phyloP scores from a whole-genome alignment of 208 protist species.

The Paratrypanosoma confusum region DNA sequence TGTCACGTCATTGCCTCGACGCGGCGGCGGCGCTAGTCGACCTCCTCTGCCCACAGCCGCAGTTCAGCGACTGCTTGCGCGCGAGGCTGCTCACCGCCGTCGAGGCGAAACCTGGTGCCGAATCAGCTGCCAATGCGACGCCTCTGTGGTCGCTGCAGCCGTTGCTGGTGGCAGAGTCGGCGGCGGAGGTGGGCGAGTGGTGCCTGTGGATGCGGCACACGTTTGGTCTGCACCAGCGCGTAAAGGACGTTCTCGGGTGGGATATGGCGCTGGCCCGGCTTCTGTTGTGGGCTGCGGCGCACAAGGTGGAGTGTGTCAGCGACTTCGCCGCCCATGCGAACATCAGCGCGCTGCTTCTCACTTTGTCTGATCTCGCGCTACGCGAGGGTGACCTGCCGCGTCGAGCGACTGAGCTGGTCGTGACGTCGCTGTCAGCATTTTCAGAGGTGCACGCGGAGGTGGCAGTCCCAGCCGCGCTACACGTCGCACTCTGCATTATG shows the following conservation, averaged over 20 bases:
- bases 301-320: slow-evolving; percentile 12
- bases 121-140: too few relatives aligned
- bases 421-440: slow-evolving; percentile 13
- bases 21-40: slow-evolving; percentile 13
- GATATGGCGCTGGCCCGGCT: slow-evolving; percentile 29
- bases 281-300: slow-evolving; percentile 30
- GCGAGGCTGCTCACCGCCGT: too few relatives aligned
- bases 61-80: too few relatives aligned
- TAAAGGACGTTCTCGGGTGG: slow-evolving; percentile 32
- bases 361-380: too few relatives aligned
- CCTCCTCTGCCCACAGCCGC: too few relatives aligned
- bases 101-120: too few relatives aligned
- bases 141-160: too few relatives aligned
- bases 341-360: too few relatives aligned
- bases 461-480: slow-evolving; percentile 10
- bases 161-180: too few relatives aligned
- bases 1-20: slow-evolving; percentile 45
- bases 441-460: slow-evolving; percentile 21
- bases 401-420: slow-evolving; percentile 17
- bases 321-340: too few relatives aligned
- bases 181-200: slow-evolving; percentile 18
- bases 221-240: slow-evolving; percentile 18
- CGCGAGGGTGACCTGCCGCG: background rate
- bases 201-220: slow-evolving; percentile 25
- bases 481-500: slow-evolving; percentile 16